Conservation (phyloP, 2,329 filamentous ascomycete species). For the Stemphylium beticola region DNA sequence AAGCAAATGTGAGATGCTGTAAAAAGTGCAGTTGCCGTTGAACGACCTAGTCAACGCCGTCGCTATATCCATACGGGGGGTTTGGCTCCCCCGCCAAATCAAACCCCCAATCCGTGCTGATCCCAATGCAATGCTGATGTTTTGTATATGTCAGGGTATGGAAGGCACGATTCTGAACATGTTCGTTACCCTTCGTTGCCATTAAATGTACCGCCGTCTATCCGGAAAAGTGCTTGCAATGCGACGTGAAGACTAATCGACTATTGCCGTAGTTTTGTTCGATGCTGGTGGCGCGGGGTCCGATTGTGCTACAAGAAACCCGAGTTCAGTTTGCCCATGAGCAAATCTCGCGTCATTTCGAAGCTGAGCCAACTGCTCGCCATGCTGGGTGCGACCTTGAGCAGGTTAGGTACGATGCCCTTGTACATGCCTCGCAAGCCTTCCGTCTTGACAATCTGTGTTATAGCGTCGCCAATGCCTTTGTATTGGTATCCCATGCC, state of each 20-base stretch:
- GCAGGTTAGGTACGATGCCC: slow-evolving; percentile 89
- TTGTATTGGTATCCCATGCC: slow-evolving; percentile 98
- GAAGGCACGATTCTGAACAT: neutral
- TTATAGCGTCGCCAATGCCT: slow-evolving; percentile 81
- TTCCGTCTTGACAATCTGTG: slow-evolving; percentile 81
- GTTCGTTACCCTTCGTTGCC: neutral
- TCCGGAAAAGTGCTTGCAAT: slow-evolving; percentile 8
- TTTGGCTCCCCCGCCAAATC: neutral
- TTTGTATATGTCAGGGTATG: slow-evolving; percentile 1
- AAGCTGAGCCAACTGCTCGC: slow-evolving; percentile 98
- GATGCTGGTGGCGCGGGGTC: neutral
- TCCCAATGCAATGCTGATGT: slow-evolving; percentile 25
- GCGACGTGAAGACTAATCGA: neutral
- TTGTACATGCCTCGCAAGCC: slow-evolving; percentile 90
- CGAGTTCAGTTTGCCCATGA: slow-evolving; percentile 59
- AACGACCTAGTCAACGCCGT: slow-evolving; percentile 16
- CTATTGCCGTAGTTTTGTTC: neutral
- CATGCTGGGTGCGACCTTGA: slow-evolving; percentile 99
- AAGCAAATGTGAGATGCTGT: neutral
- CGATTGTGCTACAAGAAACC: slow-evolving; percentile 35
- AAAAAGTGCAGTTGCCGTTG: slow-evolving; percentile 4
- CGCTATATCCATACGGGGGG: slow-evolving; percentile 13
- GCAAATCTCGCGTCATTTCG: slow-evolving; percentile 87
- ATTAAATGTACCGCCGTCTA: slow-evolving; percentile 4
- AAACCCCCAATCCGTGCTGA: slow-evolving; percentile 12